Conservation (phyloP, 257 asterid genomes). For the Cordia subcordata region DNA sequence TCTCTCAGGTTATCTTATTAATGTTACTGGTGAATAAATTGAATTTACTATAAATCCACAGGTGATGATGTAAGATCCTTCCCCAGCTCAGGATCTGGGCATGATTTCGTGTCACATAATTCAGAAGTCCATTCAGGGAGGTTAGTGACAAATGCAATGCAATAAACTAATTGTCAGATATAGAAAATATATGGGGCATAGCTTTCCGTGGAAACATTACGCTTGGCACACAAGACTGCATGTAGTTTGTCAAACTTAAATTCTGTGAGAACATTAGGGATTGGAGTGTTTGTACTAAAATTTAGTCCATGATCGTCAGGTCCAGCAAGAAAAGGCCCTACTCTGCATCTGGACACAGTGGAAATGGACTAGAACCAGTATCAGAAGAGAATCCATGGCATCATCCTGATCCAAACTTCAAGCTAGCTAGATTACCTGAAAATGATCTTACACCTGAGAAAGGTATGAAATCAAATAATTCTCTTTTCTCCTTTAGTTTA, state of each 20-base stretch:
- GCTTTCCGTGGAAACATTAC: not conserved
- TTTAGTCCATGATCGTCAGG: constrained; percentile 26
- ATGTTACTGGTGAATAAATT: constrained; percentile 8
- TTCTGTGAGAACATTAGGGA: not conserved
- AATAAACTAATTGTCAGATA: not conserved
- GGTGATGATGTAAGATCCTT: constrained; percentile 62
- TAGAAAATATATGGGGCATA: not conserved
- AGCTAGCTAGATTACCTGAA: constrained; percentile 45
- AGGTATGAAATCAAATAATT: constrained; percentile 24
- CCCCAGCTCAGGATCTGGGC: constrained; percentile 83
- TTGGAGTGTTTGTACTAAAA: not conserved
- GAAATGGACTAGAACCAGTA: constrained; percentile 72
- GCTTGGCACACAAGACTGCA: too few species aligned
- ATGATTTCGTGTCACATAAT: constrained; percentile 49
- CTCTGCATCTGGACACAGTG: constrained; percentile 60
- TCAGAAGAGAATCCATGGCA: constrained; percentile 68
- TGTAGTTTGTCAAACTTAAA: not conserved
- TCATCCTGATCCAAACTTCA: constrained; percentile 44
- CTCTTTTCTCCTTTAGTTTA: not conserved
- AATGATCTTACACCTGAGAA: constrained; percentile 39
- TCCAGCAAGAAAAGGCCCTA: constrained; percentile 59
- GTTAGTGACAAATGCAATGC: constrained; percentile 31
- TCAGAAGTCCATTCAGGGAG: constrained; percentile 60
- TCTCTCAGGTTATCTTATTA: constrained; percentile 1
- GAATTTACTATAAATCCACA: constrained; percentile 20